phyloP scores from a whole-genome alignment of 2,329 filamentous ascomycete genomes.

The Nigrospora osmanthi region DNA sequence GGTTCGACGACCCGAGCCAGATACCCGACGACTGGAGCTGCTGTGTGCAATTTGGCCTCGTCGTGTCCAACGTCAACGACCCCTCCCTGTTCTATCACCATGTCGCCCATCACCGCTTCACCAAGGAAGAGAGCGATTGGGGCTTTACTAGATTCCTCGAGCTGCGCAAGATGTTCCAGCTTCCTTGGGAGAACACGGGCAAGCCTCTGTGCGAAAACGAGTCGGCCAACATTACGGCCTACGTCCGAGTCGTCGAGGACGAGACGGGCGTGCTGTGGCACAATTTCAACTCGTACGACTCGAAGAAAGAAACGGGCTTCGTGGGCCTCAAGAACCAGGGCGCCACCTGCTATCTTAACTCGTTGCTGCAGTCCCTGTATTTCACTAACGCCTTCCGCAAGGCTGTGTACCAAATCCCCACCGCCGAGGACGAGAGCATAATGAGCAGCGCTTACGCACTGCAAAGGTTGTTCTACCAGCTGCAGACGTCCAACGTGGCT shows the following conservation, averaged over 20 bases:
- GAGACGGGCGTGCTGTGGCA: constrained; percentile 87
- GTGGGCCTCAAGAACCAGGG: constrained; percentile 96
- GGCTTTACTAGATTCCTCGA: constrained; percentile 97
- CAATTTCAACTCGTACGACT: constrained; percentile 91
- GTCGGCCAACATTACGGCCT: constrained; percentile 71
- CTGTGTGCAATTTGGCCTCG: constrained; percentile 90
- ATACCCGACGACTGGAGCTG: constrained; percentile 92
- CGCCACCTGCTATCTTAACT: constrained; percentile 84
- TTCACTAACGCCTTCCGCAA: constrained; percentile 93
- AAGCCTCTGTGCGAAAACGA: constrained; percentile 74
- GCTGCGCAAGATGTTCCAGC: constrained; percentile 73
- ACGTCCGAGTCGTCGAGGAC: constrained; percentile 74
- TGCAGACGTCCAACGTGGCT: constrained; percentile 77
- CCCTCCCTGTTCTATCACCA: constrained; percentile 78
- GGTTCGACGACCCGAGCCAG: constrained; percentile 64
- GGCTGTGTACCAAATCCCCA: constrained; percentile 96
- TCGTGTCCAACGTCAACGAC: constrained; percentile 90
- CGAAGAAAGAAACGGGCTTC: constrained; percentile 97
- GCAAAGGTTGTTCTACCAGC: constrained; percentile 87
- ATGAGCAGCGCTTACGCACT: constrained; percentile 89
- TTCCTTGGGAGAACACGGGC: constrained; percentile 61
- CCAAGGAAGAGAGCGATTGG: constrained; percentile 94
- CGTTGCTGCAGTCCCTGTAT: constrained; percentile 74
- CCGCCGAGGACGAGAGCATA: constrained; percentile 71
- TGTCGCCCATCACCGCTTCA: constrained; percentile 90